Evolutionary conservation across 2,329 filamentous ascomycete genomes (phyloP).

Genomic region (Fusarium sp.): DNA sequence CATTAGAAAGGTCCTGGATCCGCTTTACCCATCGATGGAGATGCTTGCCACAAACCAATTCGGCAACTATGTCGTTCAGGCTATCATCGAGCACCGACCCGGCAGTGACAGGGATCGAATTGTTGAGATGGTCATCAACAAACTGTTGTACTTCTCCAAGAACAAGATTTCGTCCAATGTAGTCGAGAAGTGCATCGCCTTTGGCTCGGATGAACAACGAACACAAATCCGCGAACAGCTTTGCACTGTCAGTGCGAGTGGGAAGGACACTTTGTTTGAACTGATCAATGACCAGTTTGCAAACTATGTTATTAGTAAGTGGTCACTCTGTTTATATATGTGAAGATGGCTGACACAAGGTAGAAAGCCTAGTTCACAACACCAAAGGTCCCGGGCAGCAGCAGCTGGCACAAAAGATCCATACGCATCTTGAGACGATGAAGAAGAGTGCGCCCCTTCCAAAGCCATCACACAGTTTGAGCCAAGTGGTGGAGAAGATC

Average conservation of each 20-base stretch:
- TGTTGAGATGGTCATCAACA: conserved; percentile 76
- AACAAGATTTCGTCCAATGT: conserved; percentile 98
- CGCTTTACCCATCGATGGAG: conserved; percentile 78
- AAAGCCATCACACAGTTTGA: conserved; percentile 52
- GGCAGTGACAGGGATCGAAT: conserved; percentile 76
- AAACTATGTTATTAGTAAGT: conserved; percentile 96
- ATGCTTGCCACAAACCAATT: conserved; percentile 86
- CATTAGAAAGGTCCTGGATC: conserved; percentile 76
- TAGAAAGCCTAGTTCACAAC: conserved; percentile 83
- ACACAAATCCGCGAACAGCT: conserved; percentile 73
- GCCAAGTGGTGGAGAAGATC: background rate
- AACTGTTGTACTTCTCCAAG: conserved; percentile 82
- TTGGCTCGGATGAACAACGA: conserved; percentile 75
- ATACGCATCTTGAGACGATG: conserved; percentile 63
- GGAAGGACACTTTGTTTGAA: conserved; percentile 74
- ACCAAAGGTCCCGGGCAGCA: conserved; percentile 63
- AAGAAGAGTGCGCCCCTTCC: conserved; percentile 64
- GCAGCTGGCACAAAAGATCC: conserved; percentile 70
- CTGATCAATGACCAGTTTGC: conserved; percentile 92
- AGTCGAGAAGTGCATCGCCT: conserved; percentile 89
- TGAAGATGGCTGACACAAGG: conserved; percentile 19
- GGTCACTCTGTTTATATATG: conserved; percentile 40
- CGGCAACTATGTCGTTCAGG: conserved; percentile 96
- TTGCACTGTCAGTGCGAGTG: conserved; percentile 68
- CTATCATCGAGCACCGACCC: conserved; percentile 85